These are phyloP conservation scores for Schoenoplectus tabernaemontani DNA, from an alignment of 202 grass and related monocot species.

Conservation along the genomic window DNA sequence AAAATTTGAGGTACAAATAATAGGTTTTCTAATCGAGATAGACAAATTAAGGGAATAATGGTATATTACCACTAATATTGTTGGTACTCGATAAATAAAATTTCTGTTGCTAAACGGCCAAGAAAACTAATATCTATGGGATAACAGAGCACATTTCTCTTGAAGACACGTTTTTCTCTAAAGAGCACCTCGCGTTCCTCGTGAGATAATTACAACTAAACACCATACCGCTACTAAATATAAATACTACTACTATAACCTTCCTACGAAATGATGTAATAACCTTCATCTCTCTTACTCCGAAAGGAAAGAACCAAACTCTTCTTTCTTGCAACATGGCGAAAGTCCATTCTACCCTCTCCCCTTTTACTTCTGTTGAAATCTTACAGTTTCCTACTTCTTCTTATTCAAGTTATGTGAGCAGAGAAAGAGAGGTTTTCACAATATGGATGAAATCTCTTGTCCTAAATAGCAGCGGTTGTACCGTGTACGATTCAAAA, in stretches of 20 bases:
- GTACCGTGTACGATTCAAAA: conserved; percentile 68
- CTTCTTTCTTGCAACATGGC: not conserved
- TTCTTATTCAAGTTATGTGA: conserved; percentile 23
- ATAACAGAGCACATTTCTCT: not conserved
- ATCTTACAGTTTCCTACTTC: not conserved
- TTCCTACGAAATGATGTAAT: not conserved
- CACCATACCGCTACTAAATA: not conserved
- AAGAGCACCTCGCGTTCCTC: not conserved
- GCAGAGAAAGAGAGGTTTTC: conserved; percentile 50
- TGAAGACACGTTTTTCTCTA: not conserved
- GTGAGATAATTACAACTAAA: not conserved
- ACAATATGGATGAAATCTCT: conserved; percentile 96
- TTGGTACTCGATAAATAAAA: not conserved
- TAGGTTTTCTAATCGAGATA: not conserved
- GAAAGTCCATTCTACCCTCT: conserved; percentile 18
- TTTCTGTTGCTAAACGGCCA: not conserved
- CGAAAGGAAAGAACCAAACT: not conserved
- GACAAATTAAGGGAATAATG: not conserved
- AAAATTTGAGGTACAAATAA: too few relatives aligned
- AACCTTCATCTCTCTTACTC: not conserved
- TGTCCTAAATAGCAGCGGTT: conserved; percentile 65
- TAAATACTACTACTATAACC: conserved; percentile 6
- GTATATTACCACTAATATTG: not conserved
- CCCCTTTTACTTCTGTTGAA: conserved; percentile 5
- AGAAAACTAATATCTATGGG: not conserved